Conservation (phyloP, 208 protist species). For the Leishmania tarentolae region DNA sequence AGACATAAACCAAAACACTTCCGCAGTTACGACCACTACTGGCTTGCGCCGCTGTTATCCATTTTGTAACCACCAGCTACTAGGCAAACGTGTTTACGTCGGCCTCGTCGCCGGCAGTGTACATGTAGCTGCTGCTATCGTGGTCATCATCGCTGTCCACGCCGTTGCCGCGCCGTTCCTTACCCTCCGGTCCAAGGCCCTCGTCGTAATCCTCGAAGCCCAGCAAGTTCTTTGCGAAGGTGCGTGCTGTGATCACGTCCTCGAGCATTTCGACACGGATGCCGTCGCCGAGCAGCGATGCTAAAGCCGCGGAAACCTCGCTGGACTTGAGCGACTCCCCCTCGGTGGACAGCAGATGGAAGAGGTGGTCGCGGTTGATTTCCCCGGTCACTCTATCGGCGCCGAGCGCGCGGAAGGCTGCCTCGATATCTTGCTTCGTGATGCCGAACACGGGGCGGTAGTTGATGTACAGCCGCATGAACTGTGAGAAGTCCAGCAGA, state of each 20-base stretch:
- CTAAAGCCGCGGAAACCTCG: conserved; percentile 82
- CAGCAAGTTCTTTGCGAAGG: conserved; percentile 89
- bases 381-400: conserved; percentile 68
- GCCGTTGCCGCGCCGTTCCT: conserved; percentile 1
- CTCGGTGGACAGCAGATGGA: conserved; percentile 67
- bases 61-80: neutral
- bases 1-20: neutral
- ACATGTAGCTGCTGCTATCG: conserved; percentile 2
- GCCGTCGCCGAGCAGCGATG: conserved; percentile 85
- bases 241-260: conserved; percentile 83
- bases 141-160: conserved; percentile 1
- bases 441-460: conserved; percentile 94
- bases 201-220: conserved; percentile 92
- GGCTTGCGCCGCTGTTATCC: neutral
- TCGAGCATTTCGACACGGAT: conserved; percentile 88
- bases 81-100: conserved; percentile 5
- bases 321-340: conserved; percentile 75
- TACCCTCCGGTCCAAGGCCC: conserved; percentile 3
- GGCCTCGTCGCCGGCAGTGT: neutral
- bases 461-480: conserved; percentile 95
- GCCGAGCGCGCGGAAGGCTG: conserved; percentile 85
- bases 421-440: conserved; percentile 87
- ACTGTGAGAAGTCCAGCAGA: conserved; percentile 89
- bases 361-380: conserved; percentile 76
- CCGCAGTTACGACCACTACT: neutral